phyloP scores from a whole-genome alignment of 192 early-diverging fungal species.

The Coemansia sp. region DNA sequence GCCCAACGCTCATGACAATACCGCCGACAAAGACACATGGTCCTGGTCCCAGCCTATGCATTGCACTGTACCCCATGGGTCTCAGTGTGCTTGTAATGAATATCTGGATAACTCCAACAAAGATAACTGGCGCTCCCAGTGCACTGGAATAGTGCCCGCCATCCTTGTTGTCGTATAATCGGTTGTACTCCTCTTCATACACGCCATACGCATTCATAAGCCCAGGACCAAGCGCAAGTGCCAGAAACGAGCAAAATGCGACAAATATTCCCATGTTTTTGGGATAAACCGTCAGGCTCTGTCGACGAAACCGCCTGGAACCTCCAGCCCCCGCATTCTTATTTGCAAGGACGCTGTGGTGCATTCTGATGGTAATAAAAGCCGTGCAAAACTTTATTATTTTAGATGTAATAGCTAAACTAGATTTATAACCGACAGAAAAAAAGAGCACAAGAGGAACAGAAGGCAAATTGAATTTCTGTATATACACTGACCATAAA shows the following conservation, averaged over 20 bases:
- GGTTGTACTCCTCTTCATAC: constrained; percentile 51
- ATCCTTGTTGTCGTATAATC: constrained; percentile 46
- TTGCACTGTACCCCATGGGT: constrained; percentile 29
- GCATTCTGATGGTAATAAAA: constrained; percentile 8
- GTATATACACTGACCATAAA: not conserved
- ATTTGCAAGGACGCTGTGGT: not conserved
- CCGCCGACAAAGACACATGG: constrained; percentile 49
- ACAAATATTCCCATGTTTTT: constrained; percentile 47
- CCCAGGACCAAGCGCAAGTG: constrained; percentile 42
- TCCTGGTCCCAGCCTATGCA: constrained; percentile 45
- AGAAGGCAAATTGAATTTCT: not conserved
- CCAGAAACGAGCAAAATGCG: constrained; percentile 46
- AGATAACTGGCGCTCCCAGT: constrained; percentile 47
- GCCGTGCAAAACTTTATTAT: constrained; percentile 1
- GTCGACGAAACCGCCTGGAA: constrained; percentile 33
- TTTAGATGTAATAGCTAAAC: not conserved
- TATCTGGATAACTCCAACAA: constrained; percentile 49
- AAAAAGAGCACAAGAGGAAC: not conserved
- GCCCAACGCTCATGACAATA: constrained; percentile 54
- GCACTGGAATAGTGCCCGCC: constrained; percentile 14
- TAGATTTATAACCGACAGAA: not conserved
- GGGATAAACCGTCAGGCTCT: constrained; percentile 33
- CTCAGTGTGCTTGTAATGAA: constrained; percentile 48
- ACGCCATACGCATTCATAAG: constrained; percentile 51
- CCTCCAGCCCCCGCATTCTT: not conserved